Percentiles rank a stretch among this genome's conserved stretches.
These are phyloP conservation scores for Verticillium zaregamsianum DNA, from an alignment of 2,329 filamentous ascomycete species.

Conservation along the genomic window DNA sequence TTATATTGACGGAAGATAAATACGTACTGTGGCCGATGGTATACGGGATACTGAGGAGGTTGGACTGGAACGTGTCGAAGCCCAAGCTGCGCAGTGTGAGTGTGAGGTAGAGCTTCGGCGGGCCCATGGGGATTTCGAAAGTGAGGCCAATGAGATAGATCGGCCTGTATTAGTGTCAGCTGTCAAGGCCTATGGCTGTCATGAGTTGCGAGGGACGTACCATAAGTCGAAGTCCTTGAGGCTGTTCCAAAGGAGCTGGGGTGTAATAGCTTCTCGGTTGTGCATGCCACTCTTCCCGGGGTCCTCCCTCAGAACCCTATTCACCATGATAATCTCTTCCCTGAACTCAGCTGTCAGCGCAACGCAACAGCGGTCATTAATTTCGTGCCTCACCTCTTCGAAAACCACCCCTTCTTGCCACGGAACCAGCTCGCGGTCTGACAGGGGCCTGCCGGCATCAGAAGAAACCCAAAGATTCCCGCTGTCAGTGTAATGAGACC, in stretches of 20 bases:
- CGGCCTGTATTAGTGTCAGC: conserved; percentile 22
- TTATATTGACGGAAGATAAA: not conserved
- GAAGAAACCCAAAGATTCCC: conserved; percentile 47
- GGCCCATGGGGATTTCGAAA: conserved; percentile 47
- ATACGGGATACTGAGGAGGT: conserved; percentile 58
- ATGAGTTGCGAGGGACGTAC: not conserved
- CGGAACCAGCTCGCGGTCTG: conserved; percentile 52
- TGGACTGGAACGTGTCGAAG: conserved; percentile 58
- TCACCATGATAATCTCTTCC: conserved; percentile 58
- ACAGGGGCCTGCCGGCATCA: conserved; percentile 49
- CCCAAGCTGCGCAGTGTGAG: conserved; percentile 53
- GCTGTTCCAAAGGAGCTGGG: conserved; percentile 43
- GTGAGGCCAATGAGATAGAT: conserved; percentile 49
- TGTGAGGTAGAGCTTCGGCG: conserved; percentile 52
- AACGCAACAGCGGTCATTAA: not conserved
- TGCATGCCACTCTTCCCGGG: conserved; percentile 58
- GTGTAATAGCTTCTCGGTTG: conserved; percentile 53
- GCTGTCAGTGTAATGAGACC: conserved; percentile 39
- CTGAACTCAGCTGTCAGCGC: conserved; percentile 16
- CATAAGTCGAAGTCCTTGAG: conserved; percentile 45
- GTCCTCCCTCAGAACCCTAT: conserved; percentile 54
- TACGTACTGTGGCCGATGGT: conserved; percentile 26
- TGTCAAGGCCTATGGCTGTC: not conserved
- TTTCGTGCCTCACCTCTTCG: conserved; percentile 30
- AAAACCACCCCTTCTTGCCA: conserved; percentile 56